Evolutionary conservation across 2,329 filamentous ascomycete genomes (phyloP).

Genomic region (Clarireedia sp.): DNA sequence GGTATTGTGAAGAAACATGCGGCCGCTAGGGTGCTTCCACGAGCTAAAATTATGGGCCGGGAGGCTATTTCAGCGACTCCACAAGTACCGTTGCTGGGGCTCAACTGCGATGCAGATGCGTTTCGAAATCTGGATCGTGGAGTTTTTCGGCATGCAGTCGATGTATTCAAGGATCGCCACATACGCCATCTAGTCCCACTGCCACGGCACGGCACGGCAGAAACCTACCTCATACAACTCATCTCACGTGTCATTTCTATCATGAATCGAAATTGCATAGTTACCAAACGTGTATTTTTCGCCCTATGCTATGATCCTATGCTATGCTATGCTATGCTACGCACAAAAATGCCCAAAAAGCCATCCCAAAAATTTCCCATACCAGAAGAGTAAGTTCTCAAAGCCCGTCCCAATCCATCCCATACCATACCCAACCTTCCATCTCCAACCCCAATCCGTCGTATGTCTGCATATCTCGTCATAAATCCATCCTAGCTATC

Average conservation of each 20-base stretch:
- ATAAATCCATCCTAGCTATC: not conserved
- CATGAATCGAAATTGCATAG: not conserved
- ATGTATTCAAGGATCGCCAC: too few relatives aligned
- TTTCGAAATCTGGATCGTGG: too few relatives aligned
- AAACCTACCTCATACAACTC: too few relatives aligned
- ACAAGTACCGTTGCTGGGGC: too few relatives aligned
- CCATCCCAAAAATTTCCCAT: not conserved
- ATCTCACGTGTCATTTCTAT: too few relatives aligned
- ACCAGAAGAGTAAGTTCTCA: not conserved
- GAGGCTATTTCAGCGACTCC: not conserved
- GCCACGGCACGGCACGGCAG: too few relatives aligned
- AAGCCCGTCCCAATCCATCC: not conserved
- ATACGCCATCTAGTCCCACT: too few relatives aligned
- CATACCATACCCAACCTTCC: not conserved
- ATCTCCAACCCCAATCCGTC: not conserved
- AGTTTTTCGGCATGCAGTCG: too few relatives aligned
- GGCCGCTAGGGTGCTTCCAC: not conserved
- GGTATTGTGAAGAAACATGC: conserved; percentile 1
- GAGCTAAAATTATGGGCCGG: not conserved
- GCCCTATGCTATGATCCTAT: not conserved
- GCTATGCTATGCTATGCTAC: not conserved
- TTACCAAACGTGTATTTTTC: not conserved
- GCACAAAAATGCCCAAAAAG: not conserved
- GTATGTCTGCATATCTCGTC: not conserved
- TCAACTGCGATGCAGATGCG: too few relatives aligned